Evolutionary conservation across 106 monocot species (phyloP).

Genomic region (Vanilla planifolia): DNA sequence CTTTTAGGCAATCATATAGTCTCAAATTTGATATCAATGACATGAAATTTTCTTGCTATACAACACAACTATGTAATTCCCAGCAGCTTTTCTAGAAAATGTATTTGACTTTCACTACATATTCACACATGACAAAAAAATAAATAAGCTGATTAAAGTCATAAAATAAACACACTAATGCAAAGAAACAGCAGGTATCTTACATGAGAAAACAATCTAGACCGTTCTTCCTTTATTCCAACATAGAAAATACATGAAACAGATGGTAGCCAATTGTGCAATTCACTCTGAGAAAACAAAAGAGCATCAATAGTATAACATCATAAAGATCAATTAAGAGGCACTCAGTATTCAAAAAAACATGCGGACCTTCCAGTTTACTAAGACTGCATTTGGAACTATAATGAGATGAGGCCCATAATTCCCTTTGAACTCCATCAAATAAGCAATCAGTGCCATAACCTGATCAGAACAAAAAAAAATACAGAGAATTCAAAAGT

Average conservation of each 20-base stretch:
- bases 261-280: constrained; percentile 90
- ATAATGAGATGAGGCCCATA: constrained; percentile 99
- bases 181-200: constrained; percentile 11
- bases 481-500: neutral
- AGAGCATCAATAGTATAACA: constrained; percentile 9
- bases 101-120: no score
- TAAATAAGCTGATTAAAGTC: no score
- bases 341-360: neutral
- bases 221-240: constrained; percentile 80
- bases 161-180: no score
- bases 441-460: constrained; percentile 96
- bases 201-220: constrained; percentile 84
- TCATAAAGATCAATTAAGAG: constrained; percentile 12
- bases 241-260: constrained; percentile 92
- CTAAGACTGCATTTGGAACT: constrained; percentile 96
- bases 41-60: no score
- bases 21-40: no score
- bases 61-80: no score
- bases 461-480: constrained; percentile 44
- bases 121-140: no score
- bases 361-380: constrained; percentile 90
- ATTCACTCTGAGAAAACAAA: constrained; percentile 66
- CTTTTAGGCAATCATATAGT: no score
- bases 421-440: constrained; percentile 99
- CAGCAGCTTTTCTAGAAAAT: no score